Evolutionary conservation across 139 green algal genomes (phyloP).

Genomic region (Monoraphidium neglectum): DNA sequence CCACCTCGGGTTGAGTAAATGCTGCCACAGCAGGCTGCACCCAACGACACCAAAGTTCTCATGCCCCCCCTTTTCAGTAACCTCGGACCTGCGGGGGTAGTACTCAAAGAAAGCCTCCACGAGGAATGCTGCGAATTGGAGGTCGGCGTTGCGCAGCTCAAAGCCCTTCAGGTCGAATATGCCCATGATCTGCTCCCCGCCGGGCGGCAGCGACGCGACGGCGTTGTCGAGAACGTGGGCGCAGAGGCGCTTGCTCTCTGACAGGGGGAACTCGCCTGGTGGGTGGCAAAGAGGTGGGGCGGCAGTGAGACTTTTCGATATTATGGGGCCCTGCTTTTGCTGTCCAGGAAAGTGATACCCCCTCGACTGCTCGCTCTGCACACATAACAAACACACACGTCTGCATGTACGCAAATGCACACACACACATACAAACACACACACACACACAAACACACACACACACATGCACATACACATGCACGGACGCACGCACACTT

Average conservation of each 20-base stretch:
- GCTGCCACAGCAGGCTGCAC: too few relatives aligned
- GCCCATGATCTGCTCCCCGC: constrained; percentile 82
- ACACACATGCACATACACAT: neutral
- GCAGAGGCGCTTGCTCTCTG: constrained; percentile 74
- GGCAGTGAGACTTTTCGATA: neutral
- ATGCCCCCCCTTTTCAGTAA: too few relatives aligned
- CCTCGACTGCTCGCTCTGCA: too few relatives aligned
- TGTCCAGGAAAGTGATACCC: too few relatives aligned
- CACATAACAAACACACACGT: too few relatives aligned
- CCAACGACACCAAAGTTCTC: too few relatives aligned
- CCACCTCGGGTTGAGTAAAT: too few relatives aligned
- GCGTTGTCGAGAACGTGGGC: constrained; percentile 74
- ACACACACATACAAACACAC: too few relatives aligned
- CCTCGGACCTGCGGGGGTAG: constrained; percentile 82
- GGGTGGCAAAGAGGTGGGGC: neutral
- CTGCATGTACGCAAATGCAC: too few relatives aligned
- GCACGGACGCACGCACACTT: neutral
- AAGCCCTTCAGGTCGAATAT: constrained; percentile 95
- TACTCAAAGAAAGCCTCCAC: constrained; percentile 95
- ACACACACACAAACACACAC: too few relatives aligned
- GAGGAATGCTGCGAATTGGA: constrained; percentile 89
- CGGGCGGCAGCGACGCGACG: constrained; percentile 47
- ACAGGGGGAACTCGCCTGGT: constrained; percentile 63
- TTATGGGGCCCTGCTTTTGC: too few relatives aligned
- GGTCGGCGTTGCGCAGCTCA: constrained; percentile 79